phyloP scores from a whole-genome alignment of 495 filamentous ascomycete genomes.

The Polyplosphaeria fusca region DNA sequence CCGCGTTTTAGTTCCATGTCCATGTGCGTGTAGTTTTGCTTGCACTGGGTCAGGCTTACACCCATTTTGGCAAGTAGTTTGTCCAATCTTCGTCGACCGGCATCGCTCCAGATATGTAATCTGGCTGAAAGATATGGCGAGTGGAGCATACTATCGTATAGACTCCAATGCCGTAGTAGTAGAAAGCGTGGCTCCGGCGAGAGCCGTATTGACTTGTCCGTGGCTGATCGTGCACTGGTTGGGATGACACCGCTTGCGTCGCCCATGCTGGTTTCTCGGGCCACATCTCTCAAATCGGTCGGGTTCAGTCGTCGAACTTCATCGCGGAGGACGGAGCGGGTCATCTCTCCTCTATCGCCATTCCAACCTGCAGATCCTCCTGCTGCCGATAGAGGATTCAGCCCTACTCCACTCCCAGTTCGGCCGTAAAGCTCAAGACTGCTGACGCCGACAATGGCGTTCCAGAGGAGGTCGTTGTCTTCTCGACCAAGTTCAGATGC shows the following conservation, averaged over 20 bases:
- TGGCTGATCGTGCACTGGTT: constrained; percentile 80
- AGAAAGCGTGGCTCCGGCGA: constrained; percentile 94
- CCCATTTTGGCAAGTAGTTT: constrained; percentile 98
- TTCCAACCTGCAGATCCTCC: constrained; percentile 73
- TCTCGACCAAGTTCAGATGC: constrained; percentile 93
- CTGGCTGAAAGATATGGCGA: constrained; percentile 91
- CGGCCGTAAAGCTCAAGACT: constrained; percentile 89
- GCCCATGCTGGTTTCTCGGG: constrained; percentile 45
- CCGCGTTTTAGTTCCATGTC: constrained; percentile 94
- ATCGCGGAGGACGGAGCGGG: constrained; percentile 81
- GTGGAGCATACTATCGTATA: constrained; percentile 98
- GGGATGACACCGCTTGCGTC: constrained; percentile 76
- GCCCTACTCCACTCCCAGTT: constrained; percentile 72
- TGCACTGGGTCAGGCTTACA: constrained; percentile 86
- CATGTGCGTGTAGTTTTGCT: constrained; percentile 96
- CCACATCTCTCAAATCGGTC: constrained; percentile 60
- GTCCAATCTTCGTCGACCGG: constrained; percentile 83
- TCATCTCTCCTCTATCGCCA: constrained; percentile 74
- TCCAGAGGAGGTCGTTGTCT: constrained; percentile 94
- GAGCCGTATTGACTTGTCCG: constrained; percentile 86
- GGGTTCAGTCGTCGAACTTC: constrained; percentile 95
- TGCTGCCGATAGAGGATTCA: constrained; percentile 50
- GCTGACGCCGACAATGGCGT: constrained; percentile 86
- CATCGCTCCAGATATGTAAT: constrained; percentile 91
- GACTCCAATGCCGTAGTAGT: constrained; percentile 90